Evolutionary conservation across 805 yeast species (phyloP).

Genomic region (Yamadazyma nakazawae): DNA sequence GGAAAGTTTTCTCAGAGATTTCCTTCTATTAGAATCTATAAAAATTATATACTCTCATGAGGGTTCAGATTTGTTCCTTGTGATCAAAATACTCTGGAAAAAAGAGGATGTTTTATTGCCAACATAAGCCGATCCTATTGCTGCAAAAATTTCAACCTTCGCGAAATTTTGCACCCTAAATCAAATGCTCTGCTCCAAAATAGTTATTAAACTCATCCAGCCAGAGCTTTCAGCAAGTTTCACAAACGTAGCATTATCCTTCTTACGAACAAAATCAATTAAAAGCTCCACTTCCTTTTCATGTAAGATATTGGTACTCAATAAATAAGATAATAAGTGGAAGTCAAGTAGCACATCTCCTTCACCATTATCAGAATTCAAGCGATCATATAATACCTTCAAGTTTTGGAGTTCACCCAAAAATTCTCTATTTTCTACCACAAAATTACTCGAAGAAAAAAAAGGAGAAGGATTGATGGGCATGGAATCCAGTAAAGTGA

Average conservation of each 20-base stretch:
- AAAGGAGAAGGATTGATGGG: conserved; percentile 58
- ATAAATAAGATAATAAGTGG: conserved; percentile 65
- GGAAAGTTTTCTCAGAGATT: no score
- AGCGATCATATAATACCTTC: conserved; percentile 47
- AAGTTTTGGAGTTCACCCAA: conserved; percentile 74
- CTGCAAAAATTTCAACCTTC: conserved; percentile 2
- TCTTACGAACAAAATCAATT: conserved; percentile 43
- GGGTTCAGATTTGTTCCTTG: no score
- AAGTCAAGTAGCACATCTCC: conserved; percentile 56
- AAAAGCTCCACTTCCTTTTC: conserved; percentile 51
- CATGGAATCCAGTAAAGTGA: conserved; percentile 90
- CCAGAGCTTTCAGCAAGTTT: conserved; percentile 62
- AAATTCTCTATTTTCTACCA: conserved; percentile 77
- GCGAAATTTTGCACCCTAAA: background rate
- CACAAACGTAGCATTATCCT: conserved; percentile 44
- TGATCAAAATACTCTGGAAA: background rate
- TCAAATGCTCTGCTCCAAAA: conserved; percentile 32
- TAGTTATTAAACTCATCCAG: conserved; percentile 76
- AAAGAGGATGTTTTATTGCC: background rate
- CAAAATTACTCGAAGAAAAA: conserved; percentile 50
- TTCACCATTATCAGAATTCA: conserved; percentile 35
- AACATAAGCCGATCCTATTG: background rate
- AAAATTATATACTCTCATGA: no score
- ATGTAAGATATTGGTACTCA: conserved; percentile 54
- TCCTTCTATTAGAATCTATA: no score